Conservation (phyloP, 805 yeast species). For the Ogataea pini region DNA sequence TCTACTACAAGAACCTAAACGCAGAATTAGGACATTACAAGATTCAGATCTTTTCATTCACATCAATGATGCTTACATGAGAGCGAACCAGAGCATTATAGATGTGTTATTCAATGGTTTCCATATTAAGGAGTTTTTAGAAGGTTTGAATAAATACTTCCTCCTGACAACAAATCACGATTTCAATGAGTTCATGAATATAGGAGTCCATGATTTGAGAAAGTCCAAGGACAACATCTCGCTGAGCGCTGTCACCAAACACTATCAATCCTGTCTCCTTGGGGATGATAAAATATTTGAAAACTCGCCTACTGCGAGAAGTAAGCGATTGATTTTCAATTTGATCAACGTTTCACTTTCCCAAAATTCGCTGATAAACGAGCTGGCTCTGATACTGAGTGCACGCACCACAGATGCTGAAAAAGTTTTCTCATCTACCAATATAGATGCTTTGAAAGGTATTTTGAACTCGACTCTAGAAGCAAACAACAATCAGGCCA, state of each 20-base stretch:
- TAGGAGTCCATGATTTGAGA: slow-evolving; percentile 53
- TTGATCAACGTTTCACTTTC: slow-evolving; percentile 21
- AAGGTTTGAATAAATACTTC: slow-evolving; percentile 55
- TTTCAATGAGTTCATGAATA: slow-evolving; percentile 53
- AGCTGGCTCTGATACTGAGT: slow-evolving; percentile 50
- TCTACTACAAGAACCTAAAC: not conserved
- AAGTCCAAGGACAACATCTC: slow-evolving; percentile 34
- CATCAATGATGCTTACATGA: slow-evolving; percentile 59
- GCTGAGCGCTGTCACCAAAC: slow-evolving; percentile 35
- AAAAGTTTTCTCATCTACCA: slow-evolving; percentile 46
- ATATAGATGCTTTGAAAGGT: slow-evolving; percentile 44
- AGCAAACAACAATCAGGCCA: slow-evolving; percentile 22
- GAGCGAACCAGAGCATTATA: slow-evolving; percentile 66
- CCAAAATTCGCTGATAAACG: slow-evolving; percentile 25
- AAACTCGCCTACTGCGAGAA: slow-evolving; percentile 18
- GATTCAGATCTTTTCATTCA: slow-evolving; percentile 47
- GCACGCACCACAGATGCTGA: slow-evolving; percentile 57
- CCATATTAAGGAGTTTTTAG: slow-evolving; percentile 48
- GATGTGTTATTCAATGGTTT: slow-evolving; percentile 63
- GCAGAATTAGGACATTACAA: slow-evolving; percentile 28
- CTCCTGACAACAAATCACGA: slow-evolving; percentile 53
- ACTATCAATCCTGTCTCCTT: slow-evolving; percentile 24
- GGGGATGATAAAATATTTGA: slow-evolving; percentile 14
- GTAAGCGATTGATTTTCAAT: slow-evolving; percentile 28
- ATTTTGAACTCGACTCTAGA: slow-evolving; percentile 46